Percentiles rank a stretch among this genome's conserved stretches.
These are phyloP conservation scores for Coniophora puteana DNA, from an alignment of 1,284 basidiomycete species.

Conservation along the genomic window DNA sequence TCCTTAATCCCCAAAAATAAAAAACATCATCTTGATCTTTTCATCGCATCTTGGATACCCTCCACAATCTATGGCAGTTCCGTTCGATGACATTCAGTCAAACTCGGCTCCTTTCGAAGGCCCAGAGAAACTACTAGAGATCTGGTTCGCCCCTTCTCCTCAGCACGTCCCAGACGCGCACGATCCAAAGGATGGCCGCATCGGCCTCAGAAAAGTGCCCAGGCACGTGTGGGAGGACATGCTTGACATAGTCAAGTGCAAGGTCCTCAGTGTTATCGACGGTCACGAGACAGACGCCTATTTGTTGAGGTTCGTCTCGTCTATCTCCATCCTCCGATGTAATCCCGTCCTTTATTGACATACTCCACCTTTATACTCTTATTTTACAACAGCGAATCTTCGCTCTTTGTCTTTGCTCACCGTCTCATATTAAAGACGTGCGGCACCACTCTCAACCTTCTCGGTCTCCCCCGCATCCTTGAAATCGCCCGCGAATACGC, in stretches of 20 bases:
- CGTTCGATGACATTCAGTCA: slow-evolving; percentile 32
- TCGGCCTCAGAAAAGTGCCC: slow-evolving; percentile 78
- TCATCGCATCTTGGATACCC: slow-evolving; percentile 1
- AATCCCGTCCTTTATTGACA: slow-evolving; percentile 4
- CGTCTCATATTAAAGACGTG: slow-evolving; percentile 98
- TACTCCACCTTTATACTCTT: slow-evolving; percentile 13
- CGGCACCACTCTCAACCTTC: slow-evolving; percentile 95
- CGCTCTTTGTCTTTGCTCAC: slow-evolving; percentile 94
- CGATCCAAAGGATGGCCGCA: slow-evolving; percentile 36
- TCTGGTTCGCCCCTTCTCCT: slow-evolving; percentile 91
- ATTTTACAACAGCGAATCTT: slow-evolving; percentile 78
- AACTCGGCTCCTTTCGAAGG: slow-evolving; percentile 70
- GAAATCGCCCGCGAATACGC: slow-evolving; percentile 84
- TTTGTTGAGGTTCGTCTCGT: slow-evolving; percentile 75
- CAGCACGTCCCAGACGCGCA: slow-evolving; percentile 50
- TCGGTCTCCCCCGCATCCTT: slow-evolving; percentile 91
- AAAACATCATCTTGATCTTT: slow-evolving; percentile 6
- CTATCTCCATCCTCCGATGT: not conserved
- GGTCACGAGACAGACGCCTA: slow-evolving; percentile 93
- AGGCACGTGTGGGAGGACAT: slow-evolving; percentile 91
- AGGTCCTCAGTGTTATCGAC: slow-evolving; percentile 88
- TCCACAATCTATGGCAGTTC: slow-evolving; percentile 29
- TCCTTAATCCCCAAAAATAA: slow-evolving; percentile 20
- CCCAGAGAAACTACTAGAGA: slow-evolving; percentile 96
- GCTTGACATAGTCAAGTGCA: slow-evolving; percentile 97